Evolutionary conservation across 2,329 filamentous ascomycete species (phyloP), one percentile per base, ranked within the genome.

Genomic region (Talaromyces sp.): DNA sequence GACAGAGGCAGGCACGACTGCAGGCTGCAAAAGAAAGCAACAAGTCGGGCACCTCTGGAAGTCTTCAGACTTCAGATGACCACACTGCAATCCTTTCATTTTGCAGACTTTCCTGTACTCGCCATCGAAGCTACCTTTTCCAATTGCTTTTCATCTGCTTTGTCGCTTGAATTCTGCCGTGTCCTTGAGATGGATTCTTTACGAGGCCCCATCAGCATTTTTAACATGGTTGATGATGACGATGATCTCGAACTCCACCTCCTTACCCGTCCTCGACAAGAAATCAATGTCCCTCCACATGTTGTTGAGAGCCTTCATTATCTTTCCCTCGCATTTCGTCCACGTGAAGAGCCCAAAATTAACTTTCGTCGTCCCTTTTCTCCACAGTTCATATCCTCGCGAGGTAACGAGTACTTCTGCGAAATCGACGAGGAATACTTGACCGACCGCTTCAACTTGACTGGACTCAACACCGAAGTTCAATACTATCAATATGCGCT

Each of bases 391-490:
- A 97, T 97, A 68, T 97, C 93, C 4, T 96, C 92, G 5, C 85
- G 94, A 57, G 94, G 94, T 64, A 97, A 99, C 77, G 94, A 99
- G 74, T 99, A 99, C 77, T 99, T 97, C 70, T 99, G 94, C 83
- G 94, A 99, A 73, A 97, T 99, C 69, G 94, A 99, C 75, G 94
- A 99, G 74, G 94, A 99, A 69, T 99, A 99, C 75, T 83, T 99
- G 48, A 97, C 92, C 53, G 94, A 99, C 74, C 87, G 94, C 53
- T 99, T 99, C 83, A 99, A 99, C 77, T 81, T 99, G 61, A 99
- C 94, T 0, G 94, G 94, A 37, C 84, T 99, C 53, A 97, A 97
- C 77, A 93, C 91, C 36, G 94, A 99, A 73, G 94, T 99, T 13
- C 90, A 96, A 70, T 97, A 97, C 80, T 99, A 99, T 70, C 94